Evolutionary conservation across 2,329 filamentous ascomycete genomes (phyloP), one percentile per base, ranked within the genome.

Genomic region (Trichoderma citrinoviride): DNA sequence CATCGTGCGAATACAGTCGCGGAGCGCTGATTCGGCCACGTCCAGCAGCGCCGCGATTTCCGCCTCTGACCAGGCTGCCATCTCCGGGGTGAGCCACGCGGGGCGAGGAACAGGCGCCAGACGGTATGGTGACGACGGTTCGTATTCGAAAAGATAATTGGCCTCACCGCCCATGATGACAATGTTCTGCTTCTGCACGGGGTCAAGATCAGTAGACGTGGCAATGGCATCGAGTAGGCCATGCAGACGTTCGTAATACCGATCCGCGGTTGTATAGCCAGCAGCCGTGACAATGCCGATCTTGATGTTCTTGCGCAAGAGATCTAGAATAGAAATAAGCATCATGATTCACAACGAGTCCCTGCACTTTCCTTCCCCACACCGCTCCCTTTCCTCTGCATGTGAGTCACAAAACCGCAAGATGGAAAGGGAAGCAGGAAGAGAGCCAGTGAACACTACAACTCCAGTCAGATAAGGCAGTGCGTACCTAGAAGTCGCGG

Each of bases 241-340:
- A 74, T 93, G 88, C 1, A 99, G 85, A 17, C 95, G 90, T 21
- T 86, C 87, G 75, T 96, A 93, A 81, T 99, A 99, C 69, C 88
- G 88, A 62, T 89, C 86, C 5, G 92, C 91, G 43, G 94, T 90
- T 0, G 92, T 94, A 79, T 99, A 99, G 19, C 95, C 95, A 1
- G 95, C 95, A 1, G 95, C 95, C 0, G 95, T 99, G 58, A 99
- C 95, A 73, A 99, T 98, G 57, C 93, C 95, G 70, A 99, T 89
- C 70, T 90, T 90, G 68, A 94, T 91, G 66, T 90, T 89, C 69
- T 88, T 88, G 53, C 83, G 83, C 70, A 99, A 85, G 17, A 99
- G 87, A 67, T 88, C 87, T 81, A 67, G 54, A 3, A 23, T 8
- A 63, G 8, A 7, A 15, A 37, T 68, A 40, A 69, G 64, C 17